Base-by-base conservation (phyloP, 352 stramenopile species). In the Phytophthora podocarpi region DNA sequence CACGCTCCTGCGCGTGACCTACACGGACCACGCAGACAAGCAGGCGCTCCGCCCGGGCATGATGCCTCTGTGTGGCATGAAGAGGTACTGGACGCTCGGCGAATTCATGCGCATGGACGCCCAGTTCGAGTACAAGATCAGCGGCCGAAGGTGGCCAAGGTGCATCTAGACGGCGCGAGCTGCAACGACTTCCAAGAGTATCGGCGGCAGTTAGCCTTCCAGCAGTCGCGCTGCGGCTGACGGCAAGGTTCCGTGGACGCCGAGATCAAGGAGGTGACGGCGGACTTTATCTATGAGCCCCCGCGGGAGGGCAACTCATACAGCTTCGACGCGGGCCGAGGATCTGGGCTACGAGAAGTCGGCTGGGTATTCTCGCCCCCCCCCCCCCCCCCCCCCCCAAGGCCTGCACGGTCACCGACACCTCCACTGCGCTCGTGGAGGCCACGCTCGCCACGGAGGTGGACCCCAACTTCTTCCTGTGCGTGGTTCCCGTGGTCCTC, bases 361-460 rank as follows among this genome's bases (percentile, higher is more conserved):
- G 96, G 97, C 30, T 99, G 96, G 97, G 97, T 99, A 30, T 98
- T 99, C 64, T 97, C 95, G 55, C 96, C 99, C 76, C 94, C 94
- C 27, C 96, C 96, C n/a, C n/a, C n/a, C n/a, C n/a, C n/a, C n/a
- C n/a, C n/a, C n/a, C n/a, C 75, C 91, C 92, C 5, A 96, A 94
- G 76, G 80, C 82, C 49, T 98, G 92, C 64, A 72, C 82, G 13
- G 83, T 99, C 7, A 90, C 90, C 62, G 90, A 98, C 59, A 99
- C 97, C 2, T 99, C 99, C 71, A 99, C 97, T 13, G 97, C 96
- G 27, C 93, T 99, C 54, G 95, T 99, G 41, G 96, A 99, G 67
- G 96, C 93, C 49, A 99, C 99, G 71, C 67, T 83, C 10, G 77
- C 90, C 2, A 82, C 67, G 6, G 88, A 91, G 55, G 79, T 99